A percentile compares a stretch with the other conserved stretches of the same genome.
Evolutionary conservation across 1,139 yeast genomes (phyloP).

Genomic region (Nakaseomyces glabratus): DNA sequence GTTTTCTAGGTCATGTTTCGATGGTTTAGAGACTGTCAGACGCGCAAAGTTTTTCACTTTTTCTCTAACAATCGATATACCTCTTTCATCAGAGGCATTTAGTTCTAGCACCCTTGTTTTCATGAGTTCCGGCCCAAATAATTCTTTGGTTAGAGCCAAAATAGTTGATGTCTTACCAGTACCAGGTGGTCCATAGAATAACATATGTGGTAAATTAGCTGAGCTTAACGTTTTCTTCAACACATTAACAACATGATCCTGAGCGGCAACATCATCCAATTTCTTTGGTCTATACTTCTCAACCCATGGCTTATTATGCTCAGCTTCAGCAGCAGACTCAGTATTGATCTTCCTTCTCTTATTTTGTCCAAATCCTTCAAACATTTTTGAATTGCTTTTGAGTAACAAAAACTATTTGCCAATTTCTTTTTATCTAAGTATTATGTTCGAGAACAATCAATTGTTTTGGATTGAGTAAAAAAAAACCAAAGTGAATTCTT

Average conservation of each 20-base stretch:
- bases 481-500: no score
- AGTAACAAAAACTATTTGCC: no score
- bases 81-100: slow-evolving; percentile 95
- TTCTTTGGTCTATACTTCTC: slow-evolving; percentile 51
- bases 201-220: slow-evolving; percentile 87
- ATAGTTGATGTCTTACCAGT: slow-evolving; percentile 95
- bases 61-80: slow-evolving; percentile 85
- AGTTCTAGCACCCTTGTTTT: slow-evolving; percentile 78
- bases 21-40: slow-evolving; percentile 73
- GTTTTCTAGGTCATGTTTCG: slow-evolving; percentile 51
- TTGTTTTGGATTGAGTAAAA: no score
- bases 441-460: no score
- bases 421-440: no score
- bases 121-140: slow-evolving; percentile 65
- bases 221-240: slow-evolving; percentile 68
- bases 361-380: slow-evolving; percentile 19
- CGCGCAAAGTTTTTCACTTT: slow-evolving; percentile 90
- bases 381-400: no score
- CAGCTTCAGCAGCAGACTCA: slow-evolving; percentile 17
- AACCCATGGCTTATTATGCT: slow-evolving; percentile 31
- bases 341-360: slow-evolving; percentile 21
- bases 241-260: slow-evolving; percentile 83
- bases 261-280: slow-evolving; percentile 82
- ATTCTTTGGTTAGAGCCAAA: slow-evolving; percentile 74
- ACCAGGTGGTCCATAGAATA: slow-evolving; percentile 96